Conservation (phyloP, 78 protist genomes). For the Isochrysis galbana region DNA sequence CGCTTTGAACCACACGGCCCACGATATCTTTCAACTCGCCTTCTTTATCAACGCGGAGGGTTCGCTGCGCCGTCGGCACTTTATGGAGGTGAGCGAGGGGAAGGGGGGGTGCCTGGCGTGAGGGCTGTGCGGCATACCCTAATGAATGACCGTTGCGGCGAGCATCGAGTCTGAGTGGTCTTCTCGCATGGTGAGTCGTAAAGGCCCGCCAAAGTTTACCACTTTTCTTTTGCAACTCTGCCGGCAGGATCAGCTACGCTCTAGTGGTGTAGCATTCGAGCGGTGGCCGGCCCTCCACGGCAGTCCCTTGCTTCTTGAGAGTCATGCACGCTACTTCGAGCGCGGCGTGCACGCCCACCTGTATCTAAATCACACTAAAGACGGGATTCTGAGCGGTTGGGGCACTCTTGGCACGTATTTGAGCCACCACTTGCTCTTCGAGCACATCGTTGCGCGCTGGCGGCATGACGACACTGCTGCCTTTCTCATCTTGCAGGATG, state of each 20-base stretch:
- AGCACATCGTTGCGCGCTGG: not conserved
- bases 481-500: slow-evolving; percentile 7
- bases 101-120: too few relatives aligned
- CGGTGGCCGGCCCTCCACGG: not conserved
- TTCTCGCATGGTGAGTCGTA: too few relatives aligned
- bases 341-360: slow-evolving; percentile 4
- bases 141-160: too few relatives aligned
- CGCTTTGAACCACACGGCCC: too few relatives aligned
- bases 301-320: not conserved
- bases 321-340: not conserved
- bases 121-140: too few relatives aligned
- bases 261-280: not conserved
- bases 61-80: not conserved
- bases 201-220: too few relatives aligned
- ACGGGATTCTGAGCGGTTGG: not conserved
- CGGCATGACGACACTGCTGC: not conserved
- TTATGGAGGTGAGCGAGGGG: too few relatives aligned
- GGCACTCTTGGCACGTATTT: not conserved
- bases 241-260: not conserved
- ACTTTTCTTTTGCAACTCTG: too few relatives aligned
- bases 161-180: too few relatives aligned
- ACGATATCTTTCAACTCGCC: not conserved
- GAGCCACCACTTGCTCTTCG: slow-evolving; percentile 11
- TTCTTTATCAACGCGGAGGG: slow-evolving; percentile 9
- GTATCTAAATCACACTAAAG: not conserved